Evolutionary conservation across 345 rosid species (phyloP).

Genomic region (Arabidopsis arenosa): DNA sequence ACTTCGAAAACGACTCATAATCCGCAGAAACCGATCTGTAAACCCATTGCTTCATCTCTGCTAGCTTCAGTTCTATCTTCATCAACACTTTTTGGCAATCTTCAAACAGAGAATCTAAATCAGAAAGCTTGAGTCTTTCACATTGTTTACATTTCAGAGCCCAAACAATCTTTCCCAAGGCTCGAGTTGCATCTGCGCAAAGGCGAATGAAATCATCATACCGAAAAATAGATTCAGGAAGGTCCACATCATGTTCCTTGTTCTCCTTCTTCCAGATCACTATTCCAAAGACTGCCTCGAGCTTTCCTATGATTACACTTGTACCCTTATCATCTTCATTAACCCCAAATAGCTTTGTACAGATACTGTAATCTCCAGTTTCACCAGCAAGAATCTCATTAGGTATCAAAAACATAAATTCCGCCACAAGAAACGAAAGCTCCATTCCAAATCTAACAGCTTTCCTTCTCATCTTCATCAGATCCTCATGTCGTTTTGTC

Average conservation of each 20-base stretch:
- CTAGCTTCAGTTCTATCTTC: slow-evolving; percentile 35
- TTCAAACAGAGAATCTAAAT: slow-evolving; percentile 19
- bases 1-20: slow-evolving; percentile 22
- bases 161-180: slow-evolving; percentile 33
- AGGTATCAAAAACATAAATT: slow-evolving; percentile 29
- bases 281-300: slow-evolving; percentile 9
- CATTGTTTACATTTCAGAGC: background rate
- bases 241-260: background rate
- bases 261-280: slow-evolving; percentile 24
- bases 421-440: slow-evolving; percentile 31
- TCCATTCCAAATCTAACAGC: slow-evolving; percentile 22
- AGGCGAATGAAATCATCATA: slow-evolving; percentile 2
- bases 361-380: slow-evolving; percentile 2
- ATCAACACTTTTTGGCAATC: slow-evolving; percentile 28
- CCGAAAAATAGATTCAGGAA: slow-evolving; percentile 13
- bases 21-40: slow-evolving; percentile 27
- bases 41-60: slow-evolving; percentile 20
- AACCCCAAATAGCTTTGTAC: slow-evolving; percentile 13
- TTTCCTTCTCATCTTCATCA: slow-evolving; percentile 6
- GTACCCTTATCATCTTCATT: slow-evolving; percentile 11
- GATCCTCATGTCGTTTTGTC: slow-evolving; percentile 22
- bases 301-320: slow-evolving; percentile 28
- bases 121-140: slow-evolving; percentile 4
- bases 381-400: slow-evolving; percentile 7
- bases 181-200: slow-evolving; percentile 8